These are phyloP conservation scores for Septoria linicola DNA, from an alignment of 2,329 filamentous ascomycete species.

Conservation along the genomic window DNA sequence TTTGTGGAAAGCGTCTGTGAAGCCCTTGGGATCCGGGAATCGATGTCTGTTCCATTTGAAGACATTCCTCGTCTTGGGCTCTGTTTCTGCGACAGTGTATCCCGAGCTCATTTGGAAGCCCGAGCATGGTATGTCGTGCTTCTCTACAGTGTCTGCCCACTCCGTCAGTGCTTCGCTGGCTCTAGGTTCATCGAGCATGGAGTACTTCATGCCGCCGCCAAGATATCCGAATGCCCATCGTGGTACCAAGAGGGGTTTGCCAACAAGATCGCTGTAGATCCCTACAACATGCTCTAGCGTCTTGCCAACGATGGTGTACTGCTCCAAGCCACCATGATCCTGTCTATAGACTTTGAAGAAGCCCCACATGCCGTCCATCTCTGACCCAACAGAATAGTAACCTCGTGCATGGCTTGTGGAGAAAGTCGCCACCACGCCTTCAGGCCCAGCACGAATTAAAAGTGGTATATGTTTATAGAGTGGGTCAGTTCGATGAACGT, in stretches of 20 bases:
- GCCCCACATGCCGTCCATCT: slow-evolving; percentile 75
- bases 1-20: slow-evolving; percentile 61
- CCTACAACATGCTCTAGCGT: slow-evolving; percentile 66
- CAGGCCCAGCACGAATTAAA: slow-evolving; percentile 64
- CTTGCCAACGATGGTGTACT: slow-evolving; percentile 66
- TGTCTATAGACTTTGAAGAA: slow-evolving; percentile 73
- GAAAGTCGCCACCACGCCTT: slow-evolving; percentile 66
- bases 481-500: slow-evolving; percentile 68
- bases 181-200: slow-evolving; percentile 56
- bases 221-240: slow-evolving; percentile 73
- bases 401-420: slow-evolving; percentile 66
- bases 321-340: slow-evolving; percentile 68
- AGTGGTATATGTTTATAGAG: slow-evolving; percentile 75
- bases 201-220: slow-evolving; percentile 65
- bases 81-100: slow-evolving; percentile 65
- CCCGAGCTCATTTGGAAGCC: slow-evolving; percentile 72
- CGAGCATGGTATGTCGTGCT: slow-evolving; percentile 67
- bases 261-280: slow-evolving; percentile 66
- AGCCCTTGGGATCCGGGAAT: slow-evolving; percentile 66
- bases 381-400: slow-evolving; percentile 65
- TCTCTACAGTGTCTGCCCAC: slow-evolving; percentile 60
- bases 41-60: slow-evolving; percentile 70
- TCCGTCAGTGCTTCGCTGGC: slow-evolving; percentile 59
- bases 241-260: slow-evolving; percentile 66
- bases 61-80: slow-evolving; percentile 69